Base-by-base conservation (phyloP, 148 eudicot genomes). In the Nepenthes gracilis region DNA sequence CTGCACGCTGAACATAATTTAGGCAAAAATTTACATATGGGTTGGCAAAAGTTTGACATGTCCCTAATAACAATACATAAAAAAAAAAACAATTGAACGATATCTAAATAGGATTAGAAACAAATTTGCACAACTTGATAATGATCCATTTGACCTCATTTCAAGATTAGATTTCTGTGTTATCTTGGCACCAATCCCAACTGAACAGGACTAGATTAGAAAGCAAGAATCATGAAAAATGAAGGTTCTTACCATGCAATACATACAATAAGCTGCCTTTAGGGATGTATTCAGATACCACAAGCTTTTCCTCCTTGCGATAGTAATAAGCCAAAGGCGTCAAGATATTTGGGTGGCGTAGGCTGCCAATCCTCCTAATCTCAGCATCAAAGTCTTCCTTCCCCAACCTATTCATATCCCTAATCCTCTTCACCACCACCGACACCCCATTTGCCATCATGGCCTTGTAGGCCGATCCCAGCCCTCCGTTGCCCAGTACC, bases 381-480 rank as follows among this genome's bases (percentile, higher is more conserved):
- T 82, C 86, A 0, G 54, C 62, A 61, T 83, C 86, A 66, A 86
- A 86, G 14, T 66, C 81, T 10, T 81, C 85, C 52, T 63, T 86
- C 4, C 62, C 74, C 71, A 83, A 47, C 63, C 64, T 65, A 52
- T 81, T 81, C 94, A 83, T 75, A 10, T 81, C 85, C 40, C 76
- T 74, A 63, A 86, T 70, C 70, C 94, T 81, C 78, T 86, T 86
- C 55, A 83, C 94, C 57, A 83, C 94, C 2, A 86, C 94, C 1
- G 89, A 57, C 40, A 83, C 67, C 48, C 89, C 94, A 64, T 71
- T 83, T 13, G 73, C 65, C 86, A 86, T 77, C 54, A 61, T 62
- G 5, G 86, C 94, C 70, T 83, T 86, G 48, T 86, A 86, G 11
- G 94, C 81, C 34, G 94, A 86, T 2, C 94, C 94, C 33, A 83